Base-by-base conservation (phyloP, 2,329 filamentous ascomycete genomes). In the Atkinsonella texensis region DNA sequence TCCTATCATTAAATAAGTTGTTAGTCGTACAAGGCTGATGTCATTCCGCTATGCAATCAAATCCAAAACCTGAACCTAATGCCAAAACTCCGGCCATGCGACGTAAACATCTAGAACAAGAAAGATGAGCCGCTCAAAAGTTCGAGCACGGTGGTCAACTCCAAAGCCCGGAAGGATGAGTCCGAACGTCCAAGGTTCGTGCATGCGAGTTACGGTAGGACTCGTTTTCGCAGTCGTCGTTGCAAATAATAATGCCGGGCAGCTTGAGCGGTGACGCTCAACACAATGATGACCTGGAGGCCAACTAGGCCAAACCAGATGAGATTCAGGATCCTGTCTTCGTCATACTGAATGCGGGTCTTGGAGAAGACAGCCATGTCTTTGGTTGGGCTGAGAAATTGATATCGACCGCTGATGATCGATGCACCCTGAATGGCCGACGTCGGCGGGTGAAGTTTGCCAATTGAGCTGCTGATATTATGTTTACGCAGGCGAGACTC, bases 221-320 rank as follows among this genome's bases (percentile, higher is more conserved):
- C 38, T 13, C 28, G 49, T 32, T 54, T 54, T 20, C 52, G 52
- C 41, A 49, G 28, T 23, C 52, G 41, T 17, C 46, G 33, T 48
- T 52, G 52, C 35, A 54, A 38, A 13, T 54, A 54, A 13, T 54
- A 54, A 46, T 47, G 49, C 11, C 52, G 33, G 18, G 49, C 46
- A 49, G 60, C 60, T 51, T 63, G 61, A 8, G 65, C 56, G 23
- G 63, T 64, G 12, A 74, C 68, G 10, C 66, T 64, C 32, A 71
- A 53, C 3, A 76, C 68, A 64, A 75, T 68, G 43, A 72, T 53
- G 17, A 70, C 67, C 55, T 76, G 71, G 38, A 75, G 57, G 17
- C 66, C 66, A 41, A 75, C 60, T n/a, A 76, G 66, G 41, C 69
- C 68, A 46, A 75, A 65, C 70, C 73, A 75, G 46, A 75, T 58